These are phyloP conservation scores for Aspergillus niger DNA, from an alignment of 2,329 filamentous ascomycete species.

Conservation along the genomic window DNA sequence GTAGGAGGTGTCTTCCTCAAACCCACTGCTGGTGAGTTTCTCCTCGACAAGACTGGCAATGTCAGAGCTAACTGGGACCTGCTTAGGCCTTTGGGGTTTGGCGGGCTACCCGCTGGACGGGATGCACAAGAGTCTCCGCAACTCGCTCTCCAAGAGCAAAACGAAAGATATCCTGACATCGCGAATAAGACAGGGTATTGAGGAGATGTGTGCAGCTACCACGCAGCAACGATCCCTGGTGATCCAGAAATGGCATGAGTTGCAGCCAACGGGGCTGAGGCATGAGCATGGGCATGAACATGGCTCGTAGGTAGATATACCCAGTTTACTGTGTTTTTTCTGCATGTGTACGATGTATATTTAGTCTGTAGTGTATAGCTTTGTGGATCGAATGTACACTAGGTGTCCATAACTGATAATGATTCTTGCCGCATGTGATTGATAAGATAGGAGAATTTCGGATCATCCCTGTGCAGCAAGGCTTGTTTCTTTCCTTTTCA, in stretches of 20 bases:
- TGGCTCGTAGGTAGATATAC: not conserved
- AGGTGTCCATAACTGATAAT: not conserved
- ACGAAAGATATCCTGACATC: slow-evolving; percentile 30
- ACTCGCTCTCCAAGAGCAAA: slow-evolving; percentile 29
- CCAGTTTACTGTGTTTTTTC: too few relatives aligned
- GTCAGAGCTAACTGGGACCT: not conserved
- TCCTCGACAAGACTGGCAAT: not conserved
- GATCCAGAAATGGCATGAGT: slow-evolving; percentile 22
- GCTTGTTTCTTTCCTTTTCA: too few relatives aligned
- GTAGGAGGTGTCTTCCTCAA: slow-evolving; percentile 80
- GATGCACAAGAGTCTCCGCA: slow-evolving; percentile 33
- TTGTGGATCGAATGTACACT: not conserved
- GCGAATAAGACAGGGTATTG: slow-evolving; percentile 31
- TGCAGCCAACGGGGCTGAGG: slow-evolving; percentile 2
- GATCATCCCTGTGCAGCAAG: too few relatives aligned
- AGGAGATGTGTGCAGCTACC: slow-evolving; percentile 27
- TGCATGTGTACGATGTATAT: too few relatives aligned
- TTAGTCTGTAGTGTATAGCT: too few relatives aligned
- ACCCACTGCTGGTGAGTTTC: slow-evolving; percentile 68
- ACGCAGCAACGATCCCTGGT: slow-evolving; percentile 26
- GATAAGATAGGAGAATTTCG: not conserved
- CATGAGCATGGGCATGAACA: too few relatives aligned
- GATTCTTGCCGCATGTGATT: not conserved
- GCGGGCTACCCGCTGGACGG: slow-evolving; percentile 36
- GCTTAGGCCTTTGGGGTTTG: slow-evolving; percentile 32